These are phyloP conservation scores for Piper longum DNA, from an alignment of 164 flowering plant species.

Conservation along the genomic window DNA sequence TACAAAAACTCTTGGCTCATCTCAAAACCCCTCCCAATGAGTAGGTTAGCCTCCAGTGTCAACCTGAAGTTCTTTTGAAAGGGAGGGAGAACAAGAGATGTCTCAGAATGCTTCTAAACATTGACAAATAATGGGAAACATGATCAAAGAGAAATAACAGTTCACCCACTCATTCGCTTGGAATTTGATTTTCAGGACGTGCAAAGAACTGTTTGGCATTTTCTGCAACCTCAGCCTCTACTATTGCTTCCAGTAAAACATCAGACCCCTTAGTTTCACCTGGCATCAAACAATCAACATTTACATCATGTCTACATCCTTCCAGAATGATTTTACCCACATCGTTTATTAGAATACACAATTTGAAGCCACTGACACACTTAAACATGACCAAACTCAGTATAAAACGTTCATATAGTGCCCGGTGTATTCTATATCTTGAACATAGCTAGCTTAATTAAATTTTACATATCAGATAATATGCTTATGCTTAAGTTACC, in stretches of 20 bases:
- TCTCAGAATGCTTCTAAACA: no score
- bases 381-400: no score
- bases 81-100: no score
- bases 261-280: conserved; percentile 25
- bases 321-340: neutral
- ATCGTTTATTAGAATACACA: no score
- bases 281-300: conserved; percentile 5
- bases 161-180: conserved; percentile 13
- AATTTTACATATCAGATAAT: neutral
- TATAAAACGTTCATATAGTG: neutral
- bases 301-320: neutral
- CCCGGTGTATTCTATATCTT: neutral
- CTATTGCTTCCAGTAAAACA: conserved; percentile 36
- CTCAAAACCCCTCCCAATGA: no score
- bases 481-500: neutral
- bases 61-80: no score
- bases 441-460: neutral
- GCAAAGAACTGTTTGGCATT: conserved; percentile 40
- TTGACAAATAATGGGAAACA: neutral
- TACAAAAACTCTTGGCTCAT: no score
- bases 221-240: conserved; percentile 48
- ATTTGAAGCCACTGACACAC: no score
- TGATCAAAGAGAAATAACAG: neutral
- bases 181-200: conserved; percentile 27
- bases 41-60: no score